These are phyloP conservation scores for Glycine soja DNA, from an alignment of 306 rosid genomes.

Conservation along the genomic window DNA sequence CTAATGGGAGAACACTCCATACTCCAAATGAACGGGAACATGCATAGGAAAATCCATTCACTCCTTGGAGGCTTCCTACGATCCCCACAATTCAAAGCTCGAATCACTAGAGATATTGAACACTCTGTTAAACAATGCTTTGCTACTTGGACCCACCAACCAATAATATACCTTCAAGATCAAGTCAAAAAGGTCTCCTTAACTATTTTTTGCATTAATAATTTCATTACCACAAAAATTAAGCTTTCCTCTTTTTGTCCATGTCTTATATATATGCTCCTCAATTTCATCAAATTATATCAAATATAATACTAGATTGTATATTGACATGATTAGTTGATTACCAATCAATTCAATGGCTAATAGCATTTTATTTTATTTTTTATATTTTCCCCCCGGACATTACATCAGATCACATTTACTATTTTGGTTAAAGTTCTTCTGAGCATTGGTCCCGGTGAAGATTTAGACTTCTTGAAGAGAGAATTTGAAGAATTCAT, in stretches of 20 bases:
- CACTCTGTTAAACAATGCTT: slow-evolving; percentile 65
- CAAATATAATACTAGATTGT: background rate
- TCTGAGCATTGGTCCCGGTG: slow-evolving; percentile 83
- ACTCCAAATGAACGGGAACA: slow-evolving; percentile 71
- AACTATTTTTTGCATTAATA: background rate
- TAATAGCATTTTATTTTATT: no score
- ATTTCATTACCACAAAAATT: background rate
- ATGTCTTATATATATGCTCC: background rate
- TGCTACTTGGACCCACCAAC: slow-evolving; percentile 61
- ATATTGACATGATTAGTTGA: background rate
- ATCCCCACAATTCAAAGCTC: slow-evolving; percentile 73
- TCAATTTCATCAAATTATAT: background rate
- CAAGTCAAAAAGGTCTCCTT: slow-evolving; percentile 71
- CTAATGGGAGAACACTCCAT: slow-evolving; percentile 78
- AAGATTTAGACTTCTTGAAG: slow-evolving; percentile 69
- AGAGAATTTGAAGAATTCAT: slow-evolving; percentile 83
- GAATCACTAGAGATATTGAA: slow-evolving; percentile 69
- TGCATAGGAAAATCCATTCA: slow-evolving; percentile 72
- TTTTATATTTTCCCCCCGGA: background rate
- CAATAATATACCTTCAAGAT: slow-evolving; percentile 68
- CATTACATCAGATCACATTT: slow-evolving; percentile 73
- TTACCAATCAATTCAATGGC: slow-evolving; percentile 3
- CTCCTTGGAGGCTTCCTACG: slow-evolving; percentile 73
- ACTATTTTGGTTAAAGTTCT: slow-evolving; percentile 71
- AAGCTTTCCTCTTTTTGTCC: background rate